Conservation (phyloP, 2,329 filamentous ascomycete species). For the Alternaria metachromatica region DNA sequence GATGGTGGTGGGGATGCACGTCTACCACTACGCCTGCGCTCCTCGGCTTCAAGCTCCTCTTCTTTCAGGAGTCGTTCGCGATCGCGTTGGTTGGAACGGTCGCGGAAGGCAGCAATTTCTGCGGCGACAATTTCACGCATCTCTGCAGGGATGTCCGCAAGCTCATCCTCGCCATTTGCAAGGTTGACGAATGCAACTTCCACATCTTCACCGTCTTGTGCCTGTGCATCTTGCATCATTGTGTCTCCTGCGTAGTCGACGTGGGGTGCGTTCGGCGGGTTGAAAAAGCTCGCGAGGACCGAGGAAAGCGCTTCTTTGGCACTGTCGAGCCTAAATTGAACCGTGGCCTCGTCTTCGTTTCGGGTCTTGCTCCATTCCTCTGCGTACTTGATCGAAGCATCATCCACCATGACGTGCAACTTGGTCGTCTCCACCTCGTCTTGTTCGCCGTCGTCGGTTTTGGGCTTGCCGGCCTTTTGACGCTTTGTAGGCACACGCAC, state of each 20-base stretch:
- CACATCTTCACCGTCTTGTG: slow-evolving; percentile 65
- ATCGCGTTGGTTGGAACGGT: slow-evolving; percentile 86
- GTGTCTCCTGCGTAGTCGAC: slow-evolving; percentile 70
- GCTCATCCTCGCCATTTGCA: slow-evolving; percentile 77
- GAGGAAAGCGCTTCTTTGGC: slow-evolving; percentile 72
- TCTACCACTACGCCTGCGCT: slow-evolving; percentile 74
- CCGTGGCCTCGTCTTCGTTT: slow-evolving; percentile 67
- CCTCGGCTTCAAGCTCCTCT: slow-evolving; percentile 89
- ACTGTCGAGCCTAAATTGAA: slow-evolving; percentile 72
- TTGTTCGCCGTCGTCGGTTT: slow-evolving; percentile 50
- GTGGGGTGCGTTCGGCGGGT: slow-evolving; percentile 58
- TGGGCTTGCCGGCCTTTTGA: slow-evolving; percentile 61
- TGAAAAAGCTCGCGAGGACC: slow-evolving; percentile 74
- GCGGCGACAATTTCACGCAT: slow-evolving; percentile 94
- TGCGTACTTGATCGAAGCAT: slow-evolving; percentile 82
- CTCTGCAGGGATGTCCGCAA: slow-evolving; percentile 93
- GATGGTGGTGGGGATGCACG: slow-evolving; percentile 68
- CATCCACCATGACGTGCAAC: slow-evolving; percentile 76
- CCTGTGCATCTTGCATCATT: slow-evolving; percentile 68
- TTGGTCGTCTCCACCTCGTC: slow-evolving; percentile 69
- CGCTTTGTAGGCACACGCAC: slow-evolving; percentile 82
- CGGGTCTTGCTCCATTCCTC: slow-evolving; percentile 76
- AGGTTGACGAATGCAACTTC: slow-evolving; percentile 92
- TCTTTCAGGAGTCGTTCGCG: slow-evolving; percentile 85
- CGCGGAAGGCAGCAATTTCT: slow-evolving; percentile 93